Evolutionary conservation across 805 yeast species (phyloP).

Genomic region (Metschnikowia reukaufii): DNA sequence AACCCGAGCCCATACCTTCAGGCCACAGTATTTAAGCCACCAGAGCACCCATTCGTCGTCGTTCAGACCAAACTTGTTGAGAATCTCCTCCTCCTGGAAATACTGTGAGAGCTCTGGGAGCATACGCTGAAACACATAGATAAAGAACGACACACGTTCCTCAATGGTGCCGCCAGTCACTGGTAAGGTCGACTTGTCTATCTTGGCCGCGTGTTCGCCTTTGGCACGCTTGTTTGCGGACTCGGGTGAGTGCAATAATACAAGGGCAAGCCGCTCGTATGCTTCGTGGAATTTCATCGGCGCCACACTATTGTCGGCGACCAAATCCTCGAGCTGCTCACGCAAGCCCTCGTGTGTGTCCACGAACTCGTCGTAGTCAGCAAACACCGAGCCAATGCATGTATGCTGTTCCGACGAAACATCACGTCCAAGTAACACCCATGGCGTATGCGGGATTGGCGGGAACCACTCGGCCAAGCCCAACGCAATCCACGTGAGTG

Average conservation of each 20-base stretch:
- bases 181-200: slow-evolving; percentile 43
- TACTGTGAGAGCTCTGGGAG: slow-evolving; percentile 77
- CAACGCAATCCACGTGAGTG: slow-evolving; percentile 84
- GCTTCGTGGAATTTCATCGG: slow-evolving; percentile 61
- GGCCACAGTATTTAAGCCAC: slow-evolving; percentile 93
- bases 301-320: slow-evolving; percentile 28
- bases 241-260: slow-evolving; percentile 72
- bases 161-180: slow-evolving; percentile 63
- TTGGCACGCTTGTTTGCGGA: slow-evolving; percentile 27
- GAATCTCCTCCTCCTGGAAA: slow-evolving; percentile 76
- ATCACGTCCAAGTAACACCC: slow-evolving; percentile 58
- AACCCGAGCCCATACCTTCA: slow-evolving; percentile 75
- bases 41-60: slow-evolving; percentile 90
- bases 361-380: slow-evolving; percentile 41
- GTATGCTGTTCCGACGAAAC: slow-evolving; percentile 27
- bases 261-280: slow-evolving; percentile 73
- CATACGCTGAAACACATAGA: slow-evolving; percentile 57
- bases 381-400: slow-evolving; percentile 33
- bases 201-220: slow-evolving; percentile 15
- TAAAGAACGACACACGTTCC: slow-evolving; percentile 66
- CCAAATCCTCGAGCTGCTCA: slow-evolving; percentile 22
- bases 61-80: slow-evolving; percentile 52
- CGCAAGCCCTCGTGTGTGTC: slow-evolving; percentile 30
- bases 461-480: slow-evolving; percentile 90
- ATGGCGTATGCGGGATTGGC: slow-evolving; percentile 52